phyloP scores from a whole-genome alignment of 106 monocot species.

The Iris macrosiphon region DNA sequence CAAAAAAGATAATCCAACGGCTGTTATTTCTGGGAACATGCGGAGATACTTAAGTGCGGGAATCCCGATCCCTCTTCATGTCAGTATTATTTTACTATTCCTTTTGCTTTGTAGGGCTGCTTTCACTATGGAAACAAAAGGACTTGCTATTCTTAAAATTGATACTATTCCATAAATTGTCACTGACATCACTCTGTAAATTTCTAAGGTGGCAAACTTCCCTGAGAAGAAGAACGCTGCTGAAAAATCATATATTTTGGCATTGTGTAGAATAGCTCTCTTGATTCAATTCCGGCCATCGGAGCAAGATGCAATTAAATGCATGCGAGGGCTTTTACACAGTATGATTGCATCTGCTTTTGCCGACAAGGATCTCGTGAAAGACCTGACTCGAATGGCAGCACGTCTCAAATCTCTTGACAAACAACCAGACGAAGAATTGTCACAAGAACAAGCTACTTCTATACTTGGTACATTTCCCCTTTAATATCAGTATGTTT shows the following conservation, averaged over 20 bases:
- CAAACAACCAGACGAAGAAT: conserved; percentile 42
- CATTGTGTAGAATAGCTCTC: conserved; percentile 45
- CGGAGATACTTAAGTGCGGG: too few relatives aligned
- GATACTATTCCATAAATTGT: too few relatives aligned
- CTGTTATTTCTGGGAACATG: too few relatives aligned
- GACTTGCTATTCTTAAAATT: too few relatives aligned
- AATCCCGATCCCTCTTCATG: too few relatives aligned
- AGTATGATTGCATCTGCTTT: conserved; percentile 29
- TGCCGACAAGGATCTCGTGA: conserved; percentile 55
- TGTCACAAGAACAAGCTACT: conserved; percentile 36
- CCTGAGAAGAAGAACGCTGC: conserved; percentile 60
- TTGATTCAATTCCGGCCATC: conserved; percentile 48
- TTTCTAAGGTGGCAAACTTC: conserved; percentile 43
- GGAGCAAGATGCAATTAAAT: conserved; percentile 75
- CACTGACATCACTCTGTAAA: too few relatives aligned
- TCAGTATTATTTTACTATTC: too few relatives aligned
- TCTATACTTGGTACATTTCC: conserved; percentile 31
- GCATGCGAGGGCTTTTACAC: conserved; percentile 62
- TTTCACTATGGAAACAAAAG: too few relatives aligned
- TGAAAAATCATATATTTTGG: conserved; percentile 62
- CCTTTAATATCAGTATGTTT: neutral
- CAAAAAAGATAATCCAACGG: too few relatives aligned
- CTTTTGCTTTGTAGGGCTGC: too few relatives aligned
- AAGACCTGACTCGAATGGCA: conserved; percentile 59
- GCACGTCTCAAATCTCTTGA: conserved; percentile 62